Evolutionary conservation across 1,284 basidiomycete species (phyloP), one percentile per base, ranked within the genome.

Genomic region (Ganoderma sp.): DNA sequence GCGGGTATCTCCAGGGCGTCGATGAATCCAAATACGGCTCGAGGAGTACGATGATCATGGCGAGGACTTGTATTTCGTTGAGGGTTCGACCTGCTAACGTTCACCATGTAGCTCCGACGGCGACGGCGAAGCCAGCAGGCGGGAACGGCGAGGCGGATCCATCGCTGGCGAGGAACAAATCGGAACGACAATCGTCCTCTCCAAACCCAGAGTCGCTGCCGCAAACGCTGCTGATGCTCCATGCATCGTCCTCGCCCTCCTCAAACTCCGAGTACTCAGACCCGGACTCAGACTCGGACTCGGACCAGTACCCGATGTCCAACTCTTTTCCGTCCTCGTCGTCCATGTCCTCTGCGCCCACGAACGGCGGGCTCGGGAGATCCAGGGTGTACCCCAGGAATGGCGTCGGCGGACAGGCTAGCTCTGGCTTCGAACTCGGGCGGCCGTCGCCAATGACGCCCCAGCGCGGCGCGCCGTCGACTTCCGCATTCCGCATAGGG

Each of bases 391-490:
- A 2, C 17, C 25, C 22, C 14, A 60, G 4, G 41, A 60, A 25
- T 25, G 58, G 58, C 37, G 37, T 59, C 57, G 34, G 57, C 57
- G 57, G 57, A 19, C 22, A 43, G 22, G 17, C 58, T 12, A 6
- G 39, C 19, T 22, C 34, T 3, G 57, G 58, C 12, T 25, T 39
- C 14, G 57, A 41, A 10, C 15, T 39, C 14, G 58, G 58, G 9
- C 58, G 58, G 39, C 58, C 58, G 22, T 60, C 58, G 14, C 58
- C 58, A 32, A 60, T 43, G 19, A 43, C 25, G 37, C 58, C 58
- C 39, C 58, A 60, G 12, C 9, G 41, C 22, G 58, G n/a, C 15
- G 7, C 12, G 15, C 54, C 34, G 9, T 58, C 34, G 56, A 17
- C 34, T 34, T 28, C 39, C 4, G 34, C 37, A 34, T 34, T 58